Evolutionary conservation across 2,329 filamentous ascomycete genomes (phyloP).

Genomic region (Fusarium chaquense): DNA sequence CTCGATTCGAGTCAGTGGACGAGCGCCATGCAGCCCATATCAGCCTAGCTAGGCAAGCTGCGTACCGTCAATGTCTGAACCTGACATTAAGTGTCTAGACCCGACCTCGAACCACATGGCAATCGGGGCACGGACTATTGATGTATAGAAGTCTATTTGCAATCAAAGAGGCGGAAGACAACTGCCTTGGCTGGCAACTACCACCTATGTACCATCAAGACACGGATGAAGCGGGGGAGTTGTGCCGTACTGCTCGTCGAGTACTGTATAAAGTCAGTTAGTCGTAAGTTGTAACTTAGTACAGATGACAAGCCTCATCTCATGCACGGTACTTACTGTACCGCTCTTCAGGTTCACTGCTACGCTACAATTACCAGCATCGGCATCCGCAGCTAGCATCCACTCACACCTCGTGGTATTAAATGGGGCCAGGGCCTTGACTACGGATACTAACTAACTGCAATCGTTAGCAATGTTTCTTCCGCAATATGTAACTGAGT

Average conservation of each 20-base stretch:
- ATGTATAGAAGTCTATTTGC: constrained; percentile 3
- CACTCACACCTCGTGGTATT: constrained; percentile 30
- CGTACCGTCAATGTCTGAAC: constrained; percentile 1
- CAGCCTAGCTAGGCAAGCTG: constrained; percentile 11
- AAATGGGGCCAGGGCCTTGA: constrained; percentile 3
- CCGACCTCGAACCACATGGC: constrained; percentile 6
- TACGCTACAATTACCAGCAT: constrained; percentile 5
- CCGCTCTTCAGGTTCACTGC: background rate
- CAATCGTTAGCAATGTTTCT: constrained; percentile 23
- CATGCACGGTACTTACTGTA: background rate
- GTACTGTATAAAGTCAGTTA: background rate
- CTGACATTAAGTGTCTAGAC: background rate
- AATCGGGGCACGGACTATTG: constrained; percentile 3
- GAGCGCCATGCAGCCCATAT: constrained; percentile 6
- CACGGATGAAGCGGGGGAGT: background rate
- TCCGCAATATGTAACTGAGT: background rate
- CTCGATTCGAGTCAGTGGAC: constrained; percentile 10
- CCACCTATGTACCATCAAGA: background rate
- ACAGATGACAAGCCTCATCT: background rate
- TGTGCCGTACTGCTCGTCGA: background rate
- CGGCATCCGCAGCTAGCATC: constrained; percentile 15
- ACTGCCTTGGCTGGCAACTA: background rate
- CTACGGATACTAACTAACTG: constrained; percentile 2
- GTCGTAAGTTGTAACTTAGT: background rate
- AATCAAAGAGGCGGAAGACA: background rate